phyloP scores from a whole-genome alignment of 306 rosid species.

The Inga laurina region DNA sequence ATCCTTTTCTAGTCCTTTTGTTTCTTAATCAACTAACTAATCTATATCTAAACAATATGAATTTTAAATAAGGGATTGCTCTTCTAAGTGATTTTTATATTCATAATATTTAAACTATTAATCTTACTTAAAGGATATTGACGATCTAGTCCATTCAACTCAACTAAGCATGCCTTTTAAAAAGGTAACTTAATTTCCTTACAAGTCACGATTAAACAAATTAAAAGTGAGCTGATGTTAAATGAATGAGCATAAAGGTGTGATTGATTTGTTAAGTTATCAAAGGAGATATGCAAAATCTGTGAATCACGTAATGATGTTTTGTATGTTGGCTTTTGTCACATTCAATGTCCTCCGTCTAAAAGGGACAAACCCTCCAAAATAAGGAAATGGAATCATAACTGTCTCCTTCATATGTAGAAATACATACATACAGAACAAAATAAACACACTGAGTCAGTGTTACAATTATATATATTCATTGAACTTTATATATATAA shows the following conservation, averaged over 20 bases:
- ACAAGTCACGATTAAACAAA: background rate
- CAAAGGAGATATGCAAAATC: slow-evolving; percentile 27
- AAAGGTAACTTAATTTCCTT: background rate
- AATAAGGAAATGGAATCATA: slow-evolving; percentile 13
- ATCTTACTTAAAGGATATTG: no score
- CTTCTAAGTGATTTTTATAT: no score
- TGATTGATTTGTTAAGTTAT: slow-evolving; percentile 29
- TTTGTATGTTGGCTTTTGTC: slow-evolving; percentile 32
- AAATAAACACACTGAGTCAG: background rate
- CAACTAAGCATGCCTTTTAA: background rate
- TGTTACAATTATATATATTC: slow-evolving; percentile 1
- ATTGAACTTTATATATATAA: background rate
- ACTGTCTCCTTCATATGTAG: slow-evolving; percentile 26
- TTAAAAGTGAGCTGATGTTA: background rate
- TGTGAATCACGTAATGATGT: slow-evolving; percentile 26
- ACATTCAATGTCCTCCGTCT: slow-evolving; percentile 23
- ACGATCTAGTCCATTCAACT: background rate
- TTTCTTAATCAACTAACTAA: background rate
- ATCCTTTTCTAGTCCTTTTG: no score
- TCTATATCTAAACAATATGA: background rate
- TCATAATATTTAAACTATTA: background rate
- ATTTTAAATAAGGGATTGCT: background rate
- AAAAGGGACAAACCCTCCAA: slow-evolving; percentile 37
- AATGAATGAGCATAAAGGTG: background rate
- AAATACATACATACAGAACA: slow-evolving; percentile 6